Base-by-base conservation (phyloP, 768 basidiomycete species). In the Boletus fagicola region DNA sequence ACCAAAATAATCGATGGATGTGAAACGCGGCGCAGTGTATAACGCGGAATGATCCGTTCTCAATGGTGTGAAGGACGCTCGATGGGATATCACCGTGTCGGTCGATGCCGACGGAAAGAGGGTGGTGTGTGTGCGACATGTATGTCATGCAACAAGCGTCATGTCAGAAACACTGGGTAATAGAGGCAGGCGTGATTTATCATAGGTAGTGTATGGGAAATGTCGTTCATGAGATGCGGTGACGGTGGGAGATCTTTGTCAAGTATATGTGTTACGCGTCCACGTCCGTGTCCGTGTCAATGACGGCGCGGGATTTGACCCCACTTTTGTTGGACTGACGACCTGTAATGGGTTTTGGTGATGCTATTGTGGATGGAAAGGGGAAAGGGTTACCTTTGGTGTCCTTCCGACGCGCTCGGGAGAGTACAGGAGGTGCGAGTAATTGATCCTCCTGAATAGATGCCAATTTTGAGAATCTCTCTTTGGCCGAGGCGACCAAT, bases 401-500 rank as follows among this genome's bases (percentile, higher is more conserved):
- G 26, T 49, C 22, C 24, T 22, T 59, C 63, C 63, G 66, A 53
- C n/a, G 28, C 16, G 49, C 15, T 46, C 55, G 66, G 66, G 53
- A 5, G 40, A 64, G 36, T 2, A 55, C 40, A 54, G 57, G 63
- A 33, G 55, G 51, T 3, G 57, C 57, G 5, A 68, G 24, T n/a
- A 66, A 49, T 16, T 54, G 66, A 58, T 62, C 60, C 45, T 66
- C 65, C 39, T 42, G 49, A 33, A 39, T 15, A 8, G 43, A 31
- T 13, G 33, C 33, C 28, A 57, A 5, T 8, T 6, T 33, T 16
- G 65, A 24, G 48, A 38, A 57, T 59, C 55, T 51, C 8, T 36
- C 45, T 20, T 61, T 61, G 40, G 67, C 61, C 69, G 62, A 57
- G 49, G 56, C 24, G 44, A 56, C 65, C 4, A 24, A 44, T 42